These are phyloP conservation scores for Aureobasidium pullulans DNA, from an alignment of 2,329 filamentous ascomycete genomes.

Conservation along the genomic window DNA sequence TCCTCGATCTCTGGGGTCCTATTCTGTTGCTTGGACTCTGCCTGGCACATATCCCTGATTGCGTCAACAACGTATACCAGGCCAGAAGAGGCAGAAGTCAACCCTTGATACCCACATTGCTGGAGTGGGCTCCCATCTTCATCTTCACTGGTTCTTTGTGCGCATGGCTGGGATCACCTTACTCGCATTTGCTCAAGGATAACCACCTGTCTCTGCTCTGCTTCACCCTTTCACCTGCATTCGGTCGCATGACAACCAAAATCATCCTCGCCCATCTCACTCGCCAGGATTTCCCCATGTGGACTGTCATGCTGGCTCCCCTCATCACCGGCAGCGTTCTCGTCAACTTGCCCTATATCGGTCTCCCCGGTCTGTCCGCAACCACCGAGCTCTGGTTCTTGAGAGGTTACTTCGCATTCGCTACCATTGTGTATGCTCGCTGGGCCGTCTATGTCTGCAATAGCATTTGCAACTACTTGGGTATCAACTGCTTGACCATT, in stretches of 20 bases:
- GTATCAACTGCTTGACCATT: conserved; percentile 93
- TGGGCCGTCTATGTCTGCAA: conserved; percentile 90
- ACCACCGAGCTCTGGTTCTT: conserved; percentile 71
- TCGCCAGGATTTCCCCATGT: conserved; percentile 89
- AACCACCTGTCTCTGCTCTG: conserved; percentile 92
- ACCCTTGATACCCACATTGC: conserved; percentile 72
- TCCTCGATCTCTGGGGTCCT: conserved; percentile 82
- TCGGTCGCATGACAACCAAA: conserved; percentile 96
- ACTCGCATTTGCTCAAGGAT: conserved; percentile 71
- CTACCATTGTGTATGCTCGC: conserved; percentile 76
- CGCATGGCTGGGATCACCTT: conserved; percentile 82
- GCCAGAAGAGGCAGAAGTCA: conserved; percentile 66
- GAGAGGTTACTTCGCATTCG: conserved; percentile 74
- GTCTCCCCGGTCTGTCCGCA: conserved; percentile 56
- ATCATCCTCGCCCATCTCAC: conserved; percentile 96
- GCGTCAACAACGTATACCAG: conserved; percentile 74
- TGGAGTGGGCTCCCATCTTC: conserved; percentile 89
- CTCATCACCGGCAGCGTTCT: conserved; percentile 78
- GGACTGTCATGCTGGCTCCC: conserved; percentile 84
- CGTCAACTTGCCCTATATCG: conserved; percentile 72
- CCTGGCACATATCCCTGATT: conserved; percentile 71
- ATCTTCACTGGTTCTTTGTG: conserved; percentile 69
- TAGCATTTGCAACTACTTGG: conserved; percentile 83
- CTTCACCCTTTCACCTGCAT: conserved; percentile 90
- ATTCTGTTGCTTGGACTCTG: conserved; percentile 40